These are phyloP conservation scores for Chaetoceros muelleri DNA, from an alignment of 108 stramenopile species.

Conservation along the genomic window DNA sequence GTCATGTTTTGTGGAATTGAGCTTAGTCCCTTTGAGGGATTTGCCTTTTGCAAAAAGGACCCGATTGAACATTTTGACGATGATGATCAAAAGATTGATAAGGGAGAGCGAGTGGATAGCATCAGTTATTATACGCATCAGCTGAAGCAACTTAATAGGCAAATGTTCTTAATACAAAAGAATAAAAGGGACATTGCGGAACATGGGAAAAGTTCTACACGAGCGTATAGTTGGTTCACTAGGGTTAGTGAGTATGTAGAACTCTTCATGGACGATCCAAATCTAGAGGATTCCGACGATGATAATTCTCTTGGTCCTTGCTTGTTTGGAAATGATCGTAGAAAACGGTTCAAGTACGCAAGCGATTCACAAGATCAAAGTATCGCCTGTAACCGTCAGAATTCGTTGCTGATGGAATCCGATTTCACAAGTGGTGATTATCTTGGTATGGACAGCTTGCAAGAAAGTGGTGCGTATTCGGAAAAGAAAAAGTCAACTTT, in stretches of 20 bases:
- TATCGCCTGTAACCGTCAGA: too few species aligned
- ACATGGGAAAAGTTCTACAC: slow-evolving; percentile 30
- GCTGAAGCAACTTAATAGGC: slow-evolving; percentile 47
- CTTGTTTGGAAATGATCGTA: too few species aligned
- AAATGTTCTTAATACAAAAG: slow-evolving; percentile 41
- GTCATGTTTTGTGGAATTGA: slow-evolving; percentile 65
- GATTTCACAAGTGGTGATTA: too few species aligned
- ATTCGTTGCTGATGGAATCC: too few species aligned
- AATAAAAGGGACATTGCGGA: slow-evolving; percentile 55
- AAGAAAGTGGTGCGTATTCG: too few species aligned
- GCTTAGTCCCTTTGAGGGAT: slow-evolving; percentile 34
- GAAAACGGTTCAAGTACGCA: too few species aligned
- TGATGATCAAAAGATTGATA: not conserved
- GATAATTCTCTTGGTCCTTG: too few species aligned
- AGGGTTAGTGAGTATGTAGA: slow-evolving; percentile 10
- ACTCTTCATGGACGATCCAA: not conserved
- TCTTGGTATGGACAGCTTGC: too few species aligned
- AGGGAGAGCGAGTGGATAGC: slow-evolving; percentile 59
- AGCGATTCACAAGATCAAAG: too few species aligned
- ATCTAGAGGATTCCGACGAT: not conserved
- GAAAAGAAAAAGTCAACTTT: too few species aligned
- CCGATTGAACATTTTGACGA: not conserved
- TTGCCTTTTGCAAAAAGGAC: not conserved
- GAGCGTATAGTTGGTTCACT: slow-evolving; percentile 46
- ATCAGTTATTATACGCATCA: slow-evolving; percentile 75